These are phyloP conservation scores for Backusella mclennaniae DNA, from an alignment of 192 early-diverging fungal genomes.

Conservation along the genomic window DNA sequence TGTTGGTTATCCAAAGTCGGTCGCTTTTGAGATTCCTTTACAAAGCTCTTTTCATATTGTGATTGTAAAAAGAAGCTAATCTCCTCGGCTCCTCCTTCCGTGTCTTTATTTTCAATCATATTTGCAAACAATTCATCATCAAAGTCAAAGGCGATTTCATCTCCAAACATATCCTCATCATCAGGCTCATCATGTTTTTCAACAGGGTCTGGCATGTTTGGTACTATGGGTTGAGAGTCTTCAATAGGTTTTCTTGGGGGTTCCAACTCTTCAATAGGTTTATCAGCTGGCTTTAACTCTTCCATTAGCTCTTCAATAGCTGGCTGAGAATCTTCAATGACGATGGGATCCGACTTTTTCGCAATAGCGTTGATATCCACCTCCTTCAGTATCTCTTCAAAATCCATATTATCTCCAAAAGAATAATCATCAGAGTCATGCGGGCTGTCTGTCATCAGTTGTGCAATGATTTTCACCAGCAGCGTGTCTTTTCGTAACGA, in stretches of 20 bases:
- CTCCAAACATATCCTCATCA: not conserved
- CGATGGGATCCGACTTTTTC: too few relatives aligned
- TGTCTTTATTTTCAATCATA: not conserved
- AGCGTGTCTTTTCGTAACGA: not conserved
- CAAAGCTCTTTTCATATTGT: not conserved
- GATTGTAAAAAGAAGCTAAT: not conserved
- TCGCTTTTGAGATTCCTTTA: not conserved
- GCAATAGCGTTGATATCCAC: not conserved
- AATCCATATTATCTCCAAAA: not conserved
- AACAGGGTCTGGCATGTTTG: too few relatives aligned
- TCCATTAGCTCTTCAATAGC: too few relatives aligned
- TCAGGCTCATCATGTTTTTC: not conserved
- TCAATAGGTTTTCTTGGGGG: too few relatives aligned
- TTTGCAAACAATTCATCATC: not conserved
- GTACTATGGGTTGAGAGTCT: too few relatives aligned
- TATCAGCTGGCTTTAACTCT: too few relatives aligned
- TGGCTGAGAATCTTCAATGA: not conserved
- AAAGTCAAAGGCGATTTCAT: not conserved
- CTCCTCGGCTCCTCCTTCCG: not conserved
- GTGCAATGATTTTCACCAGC: not conserved
- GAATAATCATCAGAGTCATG: not conserved
- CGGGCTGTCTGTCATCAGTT: not conserved
- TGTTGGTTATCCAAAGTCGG: not conserved
- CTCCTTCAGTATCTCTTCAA: not conserved
- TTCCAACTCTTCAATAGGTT: too few relatives aligned